These are phyloP conservation scores for Ceratocystis albifundus DNA, from an alignment of 2,329 filamentous ascomycete species.

Conservation along the genomic window DNA sequence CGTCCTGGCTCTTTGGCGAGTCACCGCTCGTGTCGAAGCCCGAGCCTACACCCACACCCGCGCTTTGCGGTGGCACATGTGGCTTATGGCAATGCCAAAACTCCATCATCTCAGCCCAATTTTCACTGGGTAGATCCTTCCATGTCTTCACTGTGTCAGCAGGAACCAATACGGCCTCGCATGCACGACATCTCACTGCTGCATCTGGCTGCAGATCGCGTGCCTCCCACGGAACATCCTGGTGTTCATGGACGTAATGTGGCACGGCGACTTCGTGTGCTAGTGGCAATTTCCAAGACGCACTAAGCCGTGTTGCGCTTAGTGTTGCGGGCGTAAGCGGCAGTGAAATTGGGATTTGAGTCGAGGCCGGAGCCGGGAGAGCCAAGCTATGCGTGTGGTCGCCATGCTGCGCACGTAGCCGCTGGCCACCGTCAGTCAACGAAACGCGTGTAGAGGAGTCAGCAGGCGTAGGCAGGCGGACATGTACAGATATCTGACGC, in stretches of 20 bases:
- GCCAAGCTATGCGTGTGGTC: constrained; percentile 30
- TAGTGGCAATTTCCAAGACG: constrained; percentile 47
- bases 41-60: neutral
- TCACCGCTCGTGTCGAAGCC: neutral
- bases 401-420: constrained; percentile 40
- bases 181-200: constrained; percentile 36
- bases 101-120: constrained; percentile 99
- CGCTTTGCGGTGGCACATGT: constrained; percentile 38
- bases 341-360: constrained; percentile 31
- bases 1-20: constrained; percentile 33
- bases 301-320: constrained; percentile 27
- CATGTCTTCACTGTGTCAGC: constrained; percentile 43
- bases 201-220: constrained; percentile 35
- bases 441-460: constrained; percentile 35
- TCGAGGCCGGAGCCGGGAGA: constrained; percentile 37
- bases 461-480: constrained; percentile 37
- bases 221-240: constrained; percentile 46
- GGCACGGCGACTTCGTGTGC: constrained; percentile 26
- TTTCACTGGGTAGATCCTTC: constrained; percentile 91
- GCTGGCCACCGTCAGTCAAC: constrained; percentile 36
- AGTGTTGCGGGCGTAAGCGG: constrained; percentile 21
- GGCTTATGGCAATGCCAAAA: constrained; percentile 99
- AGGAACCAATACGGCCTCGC: constrained; percentile 32
- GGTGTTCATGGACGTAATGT: constrained; percentile 30
- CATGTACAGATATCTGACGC: constrained; percentile 49